Conservation (phyloP, 768 basidiomycete species). For the Amanita pseudoporphyria region DNA sequence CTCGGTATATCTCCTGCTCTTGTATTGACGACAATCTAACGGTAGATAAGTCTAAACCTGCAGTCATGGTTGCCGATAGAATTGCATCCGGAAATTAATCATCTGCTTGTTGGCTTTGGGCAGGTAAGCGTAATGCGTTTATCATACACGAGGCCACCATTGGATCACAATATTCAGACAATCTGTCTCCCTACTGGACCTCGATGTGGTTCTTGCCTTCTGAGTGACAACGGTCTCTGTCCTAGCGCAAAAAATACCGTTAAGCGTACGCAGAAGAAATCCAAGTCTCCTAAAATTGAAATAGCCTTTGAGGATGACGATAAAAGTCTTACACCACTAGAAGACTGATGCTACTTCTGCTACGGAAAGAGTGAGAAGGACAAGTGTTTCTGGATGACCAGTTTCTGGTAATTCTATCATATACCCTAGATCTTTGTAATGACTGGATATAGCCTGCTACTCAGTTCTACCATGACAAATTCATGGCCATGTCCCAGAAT, state of each 20-base stretch:
- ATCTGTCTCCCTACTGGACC: conserved; percentile 61
- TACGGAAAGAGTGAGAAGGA: too few relatives aligned
- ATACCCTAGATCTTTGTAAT: background rate
- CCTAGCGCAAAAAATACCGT: conserved; percentile 43
- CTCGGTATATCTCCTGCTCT: conserved; percentile 37
- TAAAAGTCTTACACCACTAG: too few relatives aligned
- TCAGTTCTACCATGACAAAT: conserved; percentile 1
- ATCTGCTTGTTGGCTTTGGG: conserved; percentile 76
- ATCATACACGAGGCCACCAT: background rate
- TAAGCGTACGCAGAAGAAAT: conserved; percentile 18
- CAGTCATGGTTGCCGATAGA: conserved; percentile 79
- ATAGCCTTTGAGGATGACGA: conserved; percentile 22
- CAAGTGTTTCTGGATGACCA: too few relatives aligned
- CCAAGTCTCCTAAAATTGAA: conserved; percentile 15
- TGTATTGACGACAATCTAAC: background rate
- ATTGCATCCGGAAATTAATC: conserved; percentile 68
- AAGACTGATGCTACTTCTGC: too few relatives aligned
- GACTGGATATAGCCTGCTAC: background rate
- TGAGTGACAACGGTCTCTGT: conserved; percentile 48
- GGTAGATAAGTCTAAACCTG: conserved; percentile 47
- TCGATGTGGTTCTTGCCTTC: conserved; percentile 52
- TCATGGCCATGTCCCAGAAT: conserved; percentile 73
- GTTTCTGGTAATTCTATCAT: background rate
- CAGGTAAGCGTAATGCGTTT: conserved; percentile 40
- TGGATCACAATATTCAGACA: conserved; percentile 27